Evolutionary conservation across 208 protist species (phyloP).

Genomic region (Leishmania tropica): DNA sequence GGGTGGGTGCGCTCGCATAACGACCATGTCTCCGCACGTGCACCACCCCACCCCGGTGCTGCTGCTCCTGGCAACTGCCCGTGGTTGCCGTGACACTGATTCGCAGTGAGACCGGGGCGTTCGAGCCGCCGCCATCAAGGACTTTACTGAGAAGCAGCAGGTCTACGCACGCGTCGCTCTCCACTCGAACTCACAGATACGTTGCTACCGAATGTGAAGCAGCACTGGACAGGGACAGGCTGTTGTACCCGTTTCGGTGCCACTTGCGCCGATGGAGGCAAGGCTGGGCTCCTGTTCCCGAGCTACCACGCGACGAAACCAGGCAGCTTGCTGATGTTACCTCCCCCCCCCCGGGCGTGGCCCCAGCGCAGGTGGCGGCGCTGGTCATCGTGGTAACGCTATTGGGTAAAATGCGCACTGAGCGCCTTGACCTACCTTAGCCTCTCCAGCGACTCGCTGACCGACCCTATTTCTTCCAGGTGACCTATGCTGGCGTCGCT

Average conservation of each 20-base stretch:
- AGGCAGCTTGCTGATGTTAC: too few species aligned
- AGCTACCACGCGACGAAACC: too few species aligned
- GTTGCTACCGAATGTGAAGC: neutral
- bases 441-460: conserved; percentile 3
- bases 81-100: neutral
- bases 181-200: neutral
- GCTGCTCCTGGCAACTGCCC: neutral
- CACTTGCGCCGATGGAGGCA: neutral
- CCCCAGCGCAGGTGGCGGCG: neutral
- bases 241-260: neutral
- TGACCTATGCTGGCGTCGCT: neutral
- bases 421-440: neutral
- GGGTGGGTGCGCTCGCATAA: neutral
- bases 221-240: neutral
- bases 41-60: neutral
- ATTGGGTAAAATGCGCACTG: neutral
- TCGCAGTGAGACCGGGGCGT: neutral
- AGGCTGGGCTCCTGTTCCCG: neutral
- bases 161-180: neutral
- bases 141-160: neutral
- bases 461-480: too few species aligned
- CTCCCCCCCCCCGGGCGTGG: neutral
- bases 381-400: neutral
- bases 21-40: neutral
- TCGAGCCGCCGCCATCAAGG: neutral